Evolutionary conservation across 2,329 filamentous ascomycete species (phyloP).

Genomic region (Cucurbitaria berberidis): DNA sequence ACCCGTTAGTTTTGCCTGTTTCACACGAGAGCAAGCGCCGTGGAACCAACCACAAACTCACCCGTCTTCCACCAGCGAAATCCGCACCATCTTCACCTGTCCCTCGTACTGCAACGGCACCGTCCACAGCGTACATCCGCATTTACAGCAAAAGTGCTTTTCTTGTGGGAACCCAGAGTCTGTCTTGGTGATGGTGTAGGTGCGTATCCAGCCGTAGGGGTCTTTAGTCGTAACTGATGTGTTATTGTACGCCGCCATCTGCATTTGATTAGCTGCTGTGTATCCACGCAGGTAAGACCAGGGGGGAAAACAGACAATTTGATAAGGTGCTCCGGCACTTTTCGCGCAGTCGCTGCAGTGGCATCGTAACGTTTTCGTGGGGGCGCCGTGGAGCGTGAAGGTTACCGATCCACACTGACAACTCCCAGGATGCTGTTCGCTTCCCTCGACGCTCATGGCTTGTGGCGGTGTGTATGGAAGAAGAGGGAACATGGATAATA

Average conservation of each 20-base stretch:
- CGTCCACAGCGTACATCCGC: slow-evolving; percentile 7
- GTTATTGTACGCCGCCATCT: slow-evolving; percentile 1
- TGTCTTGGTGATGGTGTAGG: slow-evolving; percentile 2
- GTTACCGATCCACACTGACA: slow-evolving; percentile 2
- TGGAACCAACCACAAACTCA: neutral
- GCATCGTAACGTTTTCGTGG: slow-evolving; percentile 1
- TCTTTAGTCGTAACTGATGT: slow-evolving; percentile 2
- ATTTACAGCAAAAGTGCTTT: slow-evolving; percentile 4
- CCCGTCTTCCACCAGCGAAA: slow-evolving; percentile 2
- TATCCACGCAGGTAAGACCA: neutral
- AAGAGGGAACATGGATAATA: neutral
- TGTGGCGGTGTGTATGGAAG: neutral
- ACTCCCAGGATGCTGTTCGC: neutral
- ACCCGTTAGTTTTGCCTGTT: slow-evolving; percentile 1
- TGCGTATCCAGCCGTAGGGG: slow-evolving; percentile 1
- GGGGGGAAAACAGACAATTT: slow-evolving; percentile 1
- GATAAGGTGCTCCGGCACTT: neutral
- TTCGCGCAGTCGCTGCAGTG: slow-evolving; percentile 4
- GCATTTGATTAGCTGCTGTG: neutral
- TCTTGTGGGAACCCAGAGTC: slow-evolving; percentile 1
- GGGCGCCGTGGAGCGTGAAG: slow-evolving; percentile 1
- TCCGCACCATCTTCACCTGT: slow-evolving; percentile 1
- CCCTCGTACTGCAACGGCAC: slow-evolving; percentile 2
- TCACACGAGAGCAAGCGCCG: neutral
- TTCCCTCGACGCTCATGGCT: neutral